Evolutionary conservation across 495 filamentous ascomycete species (phyloP).

Genomic region (Xylaria castorea): DNA sequence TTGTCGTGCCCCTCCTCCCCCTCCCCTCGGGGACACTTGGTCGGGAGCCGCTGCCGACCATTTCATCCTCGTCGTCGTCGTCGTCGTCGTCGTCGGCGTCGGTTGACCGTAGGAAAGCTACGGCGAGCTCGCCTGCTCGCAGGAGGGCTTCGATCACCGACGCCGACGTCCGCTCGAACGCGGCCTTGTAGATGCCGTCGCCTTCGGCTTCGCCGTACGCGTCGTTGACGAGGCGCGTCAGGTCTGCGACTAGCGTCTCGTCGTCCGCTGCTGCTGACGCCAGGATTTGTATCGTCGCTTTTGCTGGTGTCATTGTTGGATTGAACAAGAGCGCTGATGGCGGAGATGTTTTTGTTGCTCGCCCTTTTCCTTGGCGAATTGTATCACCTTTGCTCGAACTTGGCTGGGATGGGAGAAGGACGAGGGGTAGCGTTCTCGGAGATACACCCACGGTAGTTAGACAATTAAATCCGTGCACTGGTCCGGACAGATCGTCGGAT

Average conservation of each 20-base stretch:
- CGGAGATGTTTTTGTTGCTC: neutral
- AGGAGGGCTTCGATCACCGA: constrained; percentile 27
- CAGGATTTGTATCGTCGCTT: constrained; percentile 24
- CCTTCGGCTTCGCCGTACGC: constrained; percentile 32
- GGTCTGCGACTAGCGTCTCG: constrained; percentile 1
- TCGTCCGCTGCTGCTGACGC: constrained; percentile 23
- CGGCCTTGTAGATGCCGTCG: constrained; percentile 36
- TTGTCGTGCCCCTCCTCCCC: no score
- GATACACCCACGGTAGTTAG: no score
- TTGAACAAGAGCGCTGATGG: neutral
- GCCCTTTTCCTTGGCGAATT: neutral
- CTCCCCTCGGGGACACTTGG: neutral
- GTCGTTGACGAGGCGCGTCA: constrained; percentile 31
- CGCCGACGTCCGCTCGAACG: constrained; percentile 32
- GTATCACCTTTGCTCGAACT: neutral
- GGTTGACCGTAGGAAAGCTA: constrained; percentile 25
- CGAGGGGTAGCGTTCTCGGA: neutral
- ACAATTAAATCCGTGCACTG: no score
- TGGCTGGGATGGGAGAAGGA: neutral
- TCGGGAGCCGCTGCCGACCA: no score
- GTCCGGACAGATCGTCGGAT: no score
- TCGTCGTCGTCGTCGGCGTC: neutral
- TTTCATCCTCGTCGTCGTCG: neutral
- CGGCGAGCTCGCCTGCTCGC: constrained; percentile 29
- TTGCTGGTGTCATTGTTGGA: no score